Evolutionary conservation across 352 stramenopile genomes (phyloP).

Genomic region (Globisporangium ultimum): DNA sequence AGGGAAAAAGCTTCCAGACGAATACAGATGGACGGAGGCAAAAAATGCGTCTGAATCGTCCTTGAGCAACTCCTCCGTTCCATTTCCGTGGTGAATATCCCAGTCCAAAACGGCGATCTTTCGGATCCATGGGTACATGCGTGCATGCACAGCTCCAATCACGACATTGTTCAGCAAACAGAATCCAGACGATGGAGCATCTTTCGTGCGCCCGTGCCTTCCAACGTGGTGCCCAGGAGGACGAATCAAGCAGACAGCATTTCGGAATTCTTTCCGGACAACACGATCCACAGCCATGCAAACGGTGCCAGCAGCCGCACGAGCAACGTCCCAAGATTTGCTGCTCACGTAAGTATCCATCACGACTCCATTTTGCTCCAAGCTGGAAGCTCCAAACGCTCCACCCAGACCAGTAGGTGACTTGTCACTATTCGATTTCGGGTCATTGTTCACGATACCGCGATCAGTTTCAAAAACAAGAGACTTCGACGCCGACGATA

Average conservation of each 20-base stretch:
- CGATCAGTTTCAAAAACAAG: conserved; percentile 82
- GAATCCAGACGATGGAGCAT: conserved; percentile 89
- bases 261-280: conserved; percentile 72
- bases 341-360: conserved; percentile 87
- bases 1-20: conserved; percentile 70
- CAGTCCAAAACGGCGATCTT: conserved; percentile 98
- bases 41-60: conserved; percentile 84
- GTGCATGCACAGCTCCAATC: conserved; percentile 97
- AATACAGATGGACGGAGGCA: conserved; percentile 80
- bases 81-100: conserved; percentile 99
- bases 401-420: conserved; percentile 47
- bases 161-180: conserved; percentile 99
- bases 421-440: conserved; percentile 33
- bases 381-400: conserved; percentile 65
- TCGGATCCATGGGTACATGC: conserved; percentile 86
- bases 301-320: conserved; percentile 72
- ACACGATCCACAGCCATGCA: conserved; percentile 81
- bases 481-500: conserved; percentile 31
- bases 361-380: conserved; percentile 58
- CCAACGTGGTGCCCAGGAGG: conserved; percentile 93
- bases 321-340: conserved; percentile 82
- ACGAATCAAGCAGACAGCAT: conserved; percentile 85
- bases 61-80: conserved; percentile 92
- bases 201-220: conserved; percentile 65
- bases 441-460: conserved; percentile 43